These are phyloP conservation scores for Nicotiana undulata DNA, from an alignment of 257 asterid genomes.

Conservation along the genomic window DNA sequence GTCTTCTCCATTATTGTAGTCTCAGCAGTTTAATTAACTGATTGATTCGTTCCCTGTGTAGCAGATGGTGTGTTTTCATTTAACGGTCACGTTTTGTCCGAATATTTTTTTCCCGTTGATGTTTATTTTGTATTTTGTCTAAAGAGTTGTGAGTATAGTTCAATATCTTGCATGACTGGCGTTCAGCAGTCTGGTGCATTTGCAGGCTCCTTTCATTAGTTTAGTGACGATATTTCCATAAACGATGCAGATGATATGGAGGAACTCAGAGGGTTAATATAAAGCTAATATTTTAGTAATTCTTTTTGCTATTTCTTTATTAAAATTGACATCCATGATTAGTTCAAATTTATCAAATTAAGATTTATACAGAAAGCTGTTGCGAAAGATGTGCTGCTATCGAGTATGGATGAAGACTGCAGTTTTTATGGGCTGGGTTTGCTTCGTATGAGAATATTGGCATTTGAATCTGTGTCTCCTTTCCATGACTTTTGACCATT, in stretches of 20 bases:
- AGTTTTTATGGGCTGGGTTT: neutral
- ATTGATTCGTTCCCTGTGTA: neutral
- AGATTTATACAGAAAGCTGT: neutral
- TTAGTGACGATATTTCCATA: slow-evolving; percentile 56
- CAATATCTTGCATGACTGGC: neutral
- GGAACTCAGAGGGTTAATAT: slow-evolving; percentile 17
- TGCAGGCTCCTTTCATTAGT: slow-evolving; percentile 34
- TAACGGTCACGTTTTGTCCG: neutral
- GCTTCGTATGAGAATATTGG: neutral
- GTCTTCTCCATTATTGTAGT: neutral
- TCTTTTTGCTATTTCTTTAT: neutral
- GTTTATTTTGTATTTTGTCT: neutral
- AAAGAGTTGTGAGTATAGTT: neutral
- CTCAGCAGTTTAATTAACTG: neutral
- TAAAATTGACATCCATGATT: neutral
- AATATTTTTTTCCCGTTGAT: neutral
- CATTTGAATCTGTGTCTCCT: slow-evolving; percentile 4
- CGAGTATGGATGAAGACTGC: neutral
- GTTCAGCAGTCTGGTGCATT: neutral
- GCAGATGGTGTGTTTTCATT: neutral
- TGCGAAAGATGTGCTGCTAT: neutral
- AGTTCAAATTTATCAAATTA: neutral
- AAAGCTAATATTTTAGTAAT: slow-evolving; percentile 13
- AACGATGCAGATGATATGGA: slow-evolving; percentile 53
- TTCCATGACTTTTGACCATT: neutral